Base-by-base conservation (phyloP, 75 land plant genomes). In the Larix kaempferi region DNA sequence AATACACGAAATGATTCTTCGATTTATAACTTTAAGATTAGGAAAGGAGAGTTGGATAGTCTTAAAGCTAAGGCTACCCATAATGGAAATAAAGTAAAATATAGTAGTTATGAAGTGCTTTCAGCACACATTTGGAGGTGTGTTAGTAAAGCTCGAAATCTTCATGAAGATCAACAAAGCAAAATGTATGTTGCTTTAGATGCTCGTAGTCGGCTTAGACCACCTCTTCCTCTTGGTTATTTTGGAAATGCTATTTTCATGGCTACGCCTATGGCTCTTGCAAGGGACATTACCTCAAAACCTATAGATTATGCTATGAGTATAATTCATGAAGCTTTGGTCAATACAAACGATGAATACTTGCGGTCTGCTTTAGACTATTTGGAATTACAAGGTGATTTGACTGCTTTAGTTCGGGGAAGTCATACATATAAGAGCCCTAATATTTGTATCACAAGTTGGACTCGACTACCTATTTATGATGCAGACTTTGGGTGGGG, bases 401-500 rank as follows among this genome's bases (percentile, higher is more conserved):
- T 86, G 56, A n/a, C 63, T 44, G 33, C 0, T 29, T 29, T 29
- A 29, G 33, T 75, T 3, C 56, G 82, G 3, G 82, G 83, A 14
- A 77, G 78, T 0, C 78, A 77, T 44, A 57, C 76, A n/a, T 80
- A 81, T 44, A 71, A 71, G 52, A 76, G 75, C 16, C 89, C 88
- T 6, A 84, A 89, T 44, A 54, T 86, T 35, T 76, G 77, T 56
- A 89, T 92, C 72, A 89, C 85, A 0, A 92, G 93, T 77, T 94
- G 98, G 98, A 54, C 75, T 23, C 57, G 91, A 59, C 76, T 94
- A 79, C 88, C 91, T 21, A 82, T 94, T n/a, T 81, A 88, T 73
- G 94, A 90, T 23, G 92, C 90, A 14, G 93, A 95, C 76, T 95
- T 95, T 61, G 98, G 98, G 14, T 95, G 98, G 98, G 98, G 98